Evolutionary conservation across 257 asterid species (phyloP), one percentile per base, ranked within the genome.

Genomic region (Cynanchum wilfordii): DNA sequence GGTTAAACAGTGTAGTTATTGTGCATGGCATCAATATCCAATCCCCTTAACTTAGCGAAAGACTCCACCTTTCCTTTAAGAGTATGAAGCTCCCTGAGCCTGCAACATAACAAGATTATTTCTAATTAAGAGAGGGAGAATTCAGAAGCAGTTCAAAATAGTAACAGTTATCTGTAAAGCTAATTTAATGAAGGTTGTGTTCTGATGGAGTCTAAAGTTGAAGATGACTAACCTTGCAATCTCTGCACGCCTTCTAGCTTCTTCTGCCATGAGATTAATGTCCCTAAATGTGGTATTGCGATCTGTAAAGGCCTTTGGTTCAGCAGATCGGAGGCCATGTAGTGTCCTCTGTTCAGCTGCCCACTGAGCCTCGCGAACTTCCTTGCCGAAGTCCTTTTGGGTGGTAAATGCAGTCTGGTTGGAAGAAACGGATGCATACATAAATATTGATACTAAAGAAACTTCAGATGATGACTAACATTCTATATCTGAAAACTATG

Each of bases 31-130:
- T 86, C 88, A 36, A 84, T 80, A 69, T 86, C 90, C 66, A 86
- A 52, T 63, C 90, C 90, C 80, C 71, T 82, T 62, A 84, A 79
- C 81, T 82, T 84, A 44, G 83, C 90, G 70, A 80, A 78, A 64
- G 88, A 86, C 79, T 86, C 90, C 79, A 84, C 90, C 74, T 79
- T 83, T 62, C 88, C 90, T 72, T 86, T 82, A 17, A 86, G 84
- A 60, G 88, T 82, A 64, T 82, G 90, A n/a, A 86, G 83, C 80
- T 84, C 90, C 75, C 90, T 79, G 72, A 86, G 68, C 84, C 90
- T 86, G 77, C 80, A 76, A 45, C 33, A 42, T 33, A 75, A 22
- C 25, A 72, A 8, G 54, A 56, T 42, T 30, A 10, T 67, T 22
- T 12, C 19, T 19, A 45, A n/a, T n/a, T 38, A 2, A 8, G 10